Base-by-base conservation (phyloP, 2,329 filamentous ascomycete genomes). In the Beauveria caledonica region DNA sequence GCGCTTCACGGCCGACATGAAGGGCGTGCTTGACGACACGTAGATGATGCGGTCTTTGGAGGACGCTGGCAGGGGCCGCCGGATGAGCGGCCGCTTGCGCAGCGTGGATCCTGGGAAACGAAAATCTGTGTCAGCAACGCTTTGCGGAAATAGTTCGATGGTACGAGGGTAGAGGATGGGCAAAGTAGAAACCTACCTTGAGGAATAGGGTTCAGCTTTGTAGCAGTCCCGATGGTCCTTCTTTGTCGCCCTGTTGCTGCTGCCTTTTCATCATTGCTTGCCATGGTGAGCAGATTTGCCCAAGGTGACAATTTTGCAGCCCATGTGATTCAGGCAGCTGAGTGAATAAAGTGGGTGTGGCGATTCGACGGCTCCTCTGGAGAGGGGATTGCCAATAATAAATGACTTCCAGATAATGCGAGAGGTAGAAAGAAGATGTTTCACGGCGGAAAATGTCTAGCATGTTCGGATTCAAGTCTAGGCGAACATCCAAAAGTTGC, bases 1-100 rank as follows among this genome's bases (percentile, higher is more conserved):
- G 55, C 87, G 85, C 66, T 84, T 85, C 13, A 89, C 79, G 5
- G 83, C 78, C 11, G 86, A 82, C 72, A 90, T 82, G 76, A 90
- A 89, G 7, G 86, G 85, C 0, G 87, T 85, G 42, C 77, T 77
- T 45, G 81, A 73, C 42, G 83, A 85, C 61, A 92, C 77, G 74
- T 90, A 90, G 71, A 92, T 77, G 62, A 82, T 69, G 50, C 72
- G 73, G 8, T 73, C 68, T 55, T 75, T 77, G 52, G 77, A 75
- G 21, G 78, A 76, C 15, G 72, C 68, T n/a, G 77, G 74, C 11
- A 72, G 68, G 58, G 76, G 75, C 7, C 67, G 72, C 63, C 75
- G 69, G 64, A 71, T 69, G 46, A 80, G 70, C 5, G 80, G 78
- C 9, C 80, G 77, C 66, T 81, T 81, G 56, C 76, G 77, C 63